These are phyloP conservation scores for Chamaecyparis obtusa DNA, from an alignment of 75 land plant genomes.

Conservation along the genomic window DNA sequence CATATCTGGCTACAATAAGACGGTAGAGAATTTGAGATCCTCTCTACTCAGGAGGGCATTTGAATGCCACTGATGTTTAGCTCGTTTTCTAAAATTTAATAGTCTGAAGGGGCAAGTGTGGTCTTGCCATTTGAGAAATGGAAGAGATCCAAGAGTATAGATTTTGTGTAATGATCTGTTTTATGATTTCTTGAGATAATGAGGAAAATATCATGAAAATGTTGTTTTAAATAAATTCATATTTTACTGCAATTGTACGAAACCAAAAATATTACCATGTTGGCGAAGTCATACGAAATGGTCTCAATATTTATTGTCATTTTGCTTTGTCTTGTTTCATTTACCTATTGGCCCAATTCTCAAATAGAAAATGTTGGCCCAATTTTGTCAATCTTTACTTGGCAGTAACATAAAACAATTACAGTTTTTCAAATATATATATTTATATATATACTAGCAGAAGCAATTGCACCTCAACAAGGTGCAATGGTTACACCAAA, in stretches of 20 bases:
- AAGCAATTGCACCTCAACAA: too few species aligned
- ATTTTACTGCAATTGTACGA: background rate
- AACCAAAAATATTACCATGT: background rate
- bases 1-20: background rate
- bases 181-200: background rate
- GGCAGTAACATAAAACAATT: background rate
- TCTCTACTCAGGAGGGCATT: background rate
- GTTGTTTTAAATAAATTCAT: constrained; percentile 1
- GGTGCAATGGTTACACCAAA: too few species aligned
- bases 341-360: background rate
- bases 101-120: background rate
- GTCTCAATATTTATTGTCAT: background rate
- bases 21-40: background rate
- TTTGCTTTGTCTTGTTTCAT: background rate
- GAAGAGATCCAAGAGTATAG: background rate
- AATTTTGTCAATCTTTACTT: constrained; percentile 1
- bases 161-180: background rate
- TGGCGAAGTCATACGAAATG: background rate
- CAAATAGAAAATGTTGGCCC: background rate
- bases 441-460: background rate
- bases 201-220: background rate
- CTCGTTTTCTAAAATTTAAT: background rate
- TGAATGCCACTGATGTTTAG: background rate
- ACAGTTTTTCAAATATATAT: background rate
- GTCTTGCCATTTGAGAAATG: background rate